phyloP scores from a whole-genome alignment of 352 stramenopile genomes.

The Elongisporangium anandrum region DNA sequence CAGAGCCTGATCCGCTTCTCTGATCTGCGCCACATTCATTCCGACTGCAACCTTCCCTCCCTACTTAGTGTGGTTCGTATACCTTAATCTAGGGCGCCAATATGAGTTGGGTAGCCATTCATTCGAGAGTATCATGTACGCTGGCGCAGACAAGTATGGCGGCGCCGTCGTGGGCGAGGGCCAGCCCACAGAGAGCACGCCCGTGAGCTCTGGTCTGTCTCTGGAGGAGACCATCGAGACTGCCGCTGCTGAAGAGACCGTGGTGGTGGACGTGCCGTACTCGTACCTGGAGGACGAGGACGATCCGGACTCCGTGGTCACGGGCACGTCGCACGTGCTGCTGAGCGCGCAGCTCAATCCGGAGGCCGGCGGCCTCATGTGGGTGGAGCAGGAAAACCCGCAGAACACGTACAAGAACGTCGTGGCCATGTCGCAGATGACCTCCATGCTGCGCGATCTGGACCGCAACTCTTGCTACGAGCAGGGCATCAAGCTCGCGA shows the following conservation, averaged over 20 bases:
- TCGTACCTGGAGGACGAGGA: slow-evolving; percentile 70
- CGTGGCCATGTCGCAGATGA: slow-evolving; percentile 86
- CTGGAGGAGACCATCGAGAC: slow-evolving; percentile 78
- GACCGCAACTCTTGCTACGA: slow-evolving; percentile 82
- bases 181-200: slow-evolving; percentile 27
- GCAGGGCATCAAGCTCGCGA: slow-evolving; percentile 56
- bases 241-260: slow-evolving; percentile 69
- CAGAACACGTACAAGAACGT: slow-evolving; percentile 76
- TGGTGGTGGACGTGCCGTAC: slow-evolving; percentile 80
- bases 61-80: too few species aligned
- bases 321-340: slow-evolving; percentile 61
- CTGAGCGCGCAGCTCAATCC: slow-evolving; percentile 72
- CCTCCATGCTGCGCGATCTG: slow-evolving; percentile 77
- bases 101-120: neutral
- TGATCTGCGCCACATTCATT: too few species aligned
- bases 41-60: too few species aligned
- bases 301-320: slow-evolving; percentile 40
- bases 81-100: too few species aligned
- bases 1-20: too few species aligned
- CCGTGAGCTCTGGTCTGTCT: slow-evolving; percentile 27
- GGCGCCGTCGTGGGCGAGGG: slow-evolving; percentile 63
- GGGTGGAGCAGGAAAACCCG: slow-evolving; percentile 59
- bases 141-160: slow-evolving; percentile 79
- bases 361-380: slow-evolving; percentile 71
- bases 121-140: slow-evolving; percentile 50